A percentile compares a stretch with the other conserved stretches of the same genome.
Evolutionary conservation across 768 basidiomycete species (phyloP).

Genomic region (Leccinellum luteum): DNA sequence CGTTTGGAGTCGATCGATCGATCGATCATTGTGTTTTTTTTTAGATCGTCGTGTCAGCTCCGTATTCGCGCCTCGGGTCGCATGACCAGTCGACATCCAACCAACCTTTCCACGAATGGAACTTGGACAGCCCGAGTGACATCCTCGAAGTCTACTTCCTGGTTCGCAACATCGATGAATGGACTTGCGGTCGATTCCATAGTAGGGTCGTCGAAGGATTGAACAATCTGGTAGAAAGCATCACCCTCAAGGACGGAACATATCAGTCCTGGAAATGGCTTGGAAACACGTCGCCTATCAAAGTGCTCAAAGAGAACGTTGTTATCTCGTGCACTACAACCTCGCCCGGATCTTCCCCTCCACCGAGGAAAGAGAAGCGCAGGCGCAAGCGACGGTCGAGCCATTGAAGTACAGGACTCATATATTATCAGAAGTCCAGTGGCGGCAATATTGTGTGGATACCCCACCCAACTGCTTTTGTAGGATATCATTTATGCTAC

Average conservation of each 20-base stretch:
- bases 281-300: slow-evolving; percentile 30
- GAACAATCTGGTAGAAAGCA: slow-evolving; percentile 33
- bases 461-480: neutral
- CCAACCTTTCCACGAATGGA: slow-evolving; percentile 47
- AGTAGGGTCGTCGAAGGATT: slow-evolving; percentile 40
- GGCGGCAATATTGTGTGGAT: neutral
- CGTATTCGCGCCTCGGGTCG: slow-evolving; percentile 34
- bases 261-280: slow-evolving; percentile 51
- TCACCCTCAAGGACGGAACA: slow-evolving; percentile 30
- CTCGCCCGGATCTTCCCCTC: slow-evolving; percentile 28
- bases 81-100: slow-evolving; percentile 12
- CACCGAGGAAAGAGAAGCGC: slow-evolving; percentile 30
- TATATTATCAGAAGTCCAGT: neutral
- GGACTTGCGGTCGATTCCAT: slow-evolving; percentile 46
- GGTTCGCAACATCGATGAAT: slow-evolving; percentile 51
- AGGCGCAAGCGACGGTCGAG: slow-evolving; percentile 30
- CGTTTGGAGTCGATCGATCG: neutral
- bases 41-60: slow-evolving; percentile 50
- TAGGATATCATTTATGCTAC: slow-evolving; percentile 5
- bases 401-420: slow-evolving; percentile 5
- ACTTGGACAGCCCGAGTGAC: slow-evolving; percentile 41
- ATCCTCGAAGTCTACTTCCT: slow-evolving; percentile 51
- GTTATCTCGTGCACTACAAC: slow-evolving; percentile 26
- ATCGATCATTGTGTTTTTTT: neutral
- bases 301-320: slow-evolving; percentile 38